These are phyloP conservation scores for Mycocentrospora acerina DNA, from an alignment of 2,329 filamentous ascomycete genomes.

Conservation along the genomic window DNA sequence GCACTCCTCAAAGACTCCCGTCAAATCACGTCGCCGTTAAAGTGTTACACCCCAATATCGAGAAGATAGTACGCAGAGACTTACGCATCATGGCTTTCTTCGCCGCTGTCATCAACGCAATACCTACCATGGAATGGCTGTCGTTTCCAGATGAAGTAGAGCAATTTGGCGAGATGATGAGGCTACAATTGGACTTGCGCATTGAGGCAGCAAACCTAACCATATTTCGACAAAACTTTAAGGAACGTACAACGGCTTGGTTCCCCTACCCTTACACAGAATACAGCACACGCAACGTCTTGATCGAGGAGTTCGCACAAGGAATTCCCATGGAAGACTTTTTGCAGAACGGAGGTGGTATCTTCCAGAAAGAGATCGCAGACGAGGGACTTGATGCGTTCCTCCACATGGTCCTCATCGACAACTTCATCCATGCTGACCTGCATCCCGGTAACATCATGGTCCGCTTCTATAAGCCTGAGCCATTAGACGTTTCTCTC, in stretches of 20 bases:
- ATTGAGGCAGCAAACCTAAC: conserved; percentile 92
- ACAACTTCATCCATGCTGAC: conserved; percentile 97
- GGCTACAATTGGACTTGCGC: conserved; percentile 88
- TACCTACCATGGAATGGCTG: conserved; percentile 96
- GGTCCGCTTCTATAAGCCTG: conserved; percentile 94
- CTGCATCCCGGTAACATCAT: conserved; percentile 98
- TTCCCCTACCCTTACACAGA: conserved; percentile 93
- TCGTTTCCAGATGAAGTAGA: conserved; percentile 91
- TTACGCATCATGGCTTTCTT: conserved; percentile 94
- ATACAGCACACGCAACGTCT: conserved; percentile 86
- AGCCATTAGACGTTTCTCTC: conserved; percentile 66
- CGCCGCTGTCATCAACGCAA: conserved; percentile 75
- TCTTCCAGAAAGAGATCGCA: conserved; percentile 92
- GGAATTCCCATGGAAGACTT: conserved; percentile 91
- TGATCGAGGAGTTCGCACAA: conserved; percentile 94
- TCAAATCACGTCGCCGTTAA: conserved; percentile 95
- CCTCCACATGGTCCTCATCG: conserved; percentile 90
- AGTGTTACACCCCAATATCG: conserved; percentile 88
- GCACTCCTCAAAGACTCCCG: conserved; percentile 78
- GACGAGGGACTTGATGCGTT: conserved; percentile 95
- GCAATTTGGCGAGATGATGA: conserved; percentile 99
- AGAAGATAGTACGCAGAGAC: conserved; percentile 86
- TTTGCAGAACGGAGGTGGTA: conserved; percentile 84
- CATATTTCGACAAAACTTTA: conserved; percentile 88
- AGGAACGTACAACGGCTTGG: conserved; percentile 85